Base-by-base conservation (phyloP, 2,329 filamentous ascomycete species). In the Pseudophaeomoniella oleicola region DNA sequence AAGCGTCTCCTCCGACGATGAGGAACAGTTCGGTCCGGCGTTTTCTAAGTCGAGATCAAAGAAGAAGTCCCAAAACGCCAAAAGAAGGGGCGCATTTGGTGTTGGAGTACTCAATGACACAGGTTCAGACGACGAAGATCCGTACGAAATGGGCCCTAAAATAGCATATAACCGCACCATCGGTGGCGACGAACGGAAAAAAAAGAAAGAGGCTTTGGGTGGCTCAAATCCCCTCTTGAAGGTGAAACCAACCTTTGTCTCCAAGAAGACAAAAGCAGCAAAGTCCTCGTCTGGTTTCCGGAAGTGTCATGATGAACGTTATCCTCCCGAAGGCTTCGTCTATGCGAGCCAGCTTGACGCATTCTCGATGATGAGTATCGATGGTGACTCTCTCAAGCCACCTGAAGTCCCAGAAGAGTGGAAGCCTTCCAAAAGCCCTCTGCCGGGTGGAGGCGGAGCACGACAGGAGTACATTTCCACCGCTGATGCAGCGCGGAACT, bases 81-180 rank as follows among this genome's bases (percentile, higher is more conserved):
- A 78, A 50, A 53, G 49, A 2, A 68, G 68, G 36, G 74, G 80
- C 2, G 84, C 81, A 0, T 84, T 96, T 44, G 88, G 88, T 0
- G 78, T 94, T 11, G 88, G 88, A 0, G 68, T 94, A 2, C 60
- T 96, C 32, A 94, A 96, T 49, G 88, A 94, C 46, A 90, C 79
- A 14, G 87, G 86, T 9, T 94, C 88, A 3, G 90, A 96, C 46
- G 87, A 94, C 32, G 90, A 96, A 49, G 87, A 94, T 50, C 82
- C 85, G 0, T 96, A 94, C 52, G 82, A 88, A 39, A 78, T 96
- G 37, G 88, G 88, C 0, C 90, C 90, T 0, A 80, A 77, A 46
- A 92, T 94, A 53, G 84, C 79, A 10, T 94, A 93, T 57, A 93
- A 83, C 48, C 74, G 78, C 30, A 69, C 79, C 4, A 74, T 94